Evolutionary conservation across 495 filamentous ascomycete genomes (phyloP).

Genomic region (Aspergillus mulundensis): DNA sequence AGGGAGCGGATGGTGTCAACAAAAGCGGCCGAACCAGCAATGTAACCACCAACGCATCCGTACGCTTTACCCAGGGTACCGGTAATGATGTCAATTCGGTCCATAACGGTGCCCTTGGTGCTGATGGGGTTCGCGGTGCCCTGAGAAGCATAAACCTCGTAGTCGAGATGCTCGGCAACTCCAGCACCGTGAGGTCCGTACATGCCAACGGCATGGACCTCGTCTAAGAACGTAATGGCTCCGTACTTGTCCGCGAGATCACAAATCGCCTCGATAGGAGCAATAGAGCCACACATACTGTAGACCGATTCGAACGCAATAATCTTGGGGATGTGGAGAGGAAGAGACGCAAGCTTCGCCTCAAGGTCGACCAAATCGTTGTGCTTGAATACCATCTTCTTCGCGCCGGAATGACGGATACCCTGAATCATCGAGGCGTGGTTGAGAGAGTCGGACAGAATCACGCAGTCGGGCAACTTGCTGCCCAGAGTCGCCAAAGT

Average conservation of each 20-base stretch:
- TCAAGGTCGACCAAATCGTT: slow-evolving; percentile 91
- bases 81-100: slow-evolving; percentile 95
- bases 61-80: slow-evolving; percentile 97
- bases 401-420: slow-evolving; percentile 92
- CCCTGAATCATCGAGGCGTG: slow-evolving; percentile 99
- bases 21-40: slow-evolving; percentile 82
- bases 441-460: slow-evolving; percentile 90
- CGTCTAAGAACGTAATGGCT: slow-evolving; percentile 93
- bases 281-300: slow-evolving; percentile 97
- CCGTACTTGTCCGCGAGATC: slow-evolving; percentile 97
- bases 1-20: slow-evolving; percentile 95
- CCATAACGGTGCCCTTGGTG: slow-evolving; percentile 79
- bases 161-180: slow-evolving; percentile 96
- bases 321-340: slow-evolving; percentile 83
- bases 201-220: slow-evolving; percentile 99
- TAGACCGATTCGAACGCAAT: slow-evolving; percentile 99
- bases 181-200: slow-evolving; percentile 95
- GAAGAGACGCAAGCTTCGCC: slow-evolving; percentile 81
- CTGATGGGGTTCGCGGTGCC: slow-evolving; percentile 58
- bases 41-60: slow-evolving; percentile 96
- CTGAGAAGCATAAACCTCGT: slow-evolving; percentile 55
- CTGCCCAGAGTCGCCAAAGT: slow-evolving; percentile 93
- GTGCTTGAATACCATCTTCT: slow-evolving; percentile 98
- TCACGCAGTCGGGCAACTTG: slow-evolving; percentile 94
- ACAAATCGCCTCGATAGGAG: slow-evolving; percentile 91